Base-by-base conservation (phyloP, 176 grass and related monocot species). In the Cenchrus americanus region DNA sequence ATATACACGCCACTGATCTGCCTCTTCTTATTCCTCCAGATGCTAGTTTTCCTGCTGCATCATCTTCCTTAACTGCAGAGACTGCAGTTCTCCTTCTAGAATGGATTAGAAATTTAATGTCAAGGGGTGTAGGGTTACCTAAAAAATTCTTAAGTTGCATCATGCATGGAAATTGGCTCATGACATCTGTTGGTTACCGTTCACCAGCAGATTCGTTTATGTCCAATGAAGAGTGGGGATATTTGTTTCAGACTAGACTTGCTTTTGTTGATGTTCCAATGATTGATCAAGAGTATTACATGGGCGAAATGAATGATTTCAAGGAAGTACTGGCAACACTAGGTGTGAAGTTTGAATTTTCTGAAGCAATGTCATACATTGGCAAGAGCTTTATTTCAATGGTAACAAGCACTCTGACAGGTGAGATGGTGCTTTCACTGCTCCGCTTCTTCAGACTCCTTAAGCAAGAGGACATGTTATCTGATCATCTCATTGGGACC, bases 371-470 rank as follows among this genome's bases (percentile, higher is more conserved):
- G 49, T 52, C 65, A 30, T 71, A 68, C 19, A 66, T 69, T 9
- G 53, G 61, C 43, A 80, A 86, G 3, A 17, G 44, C 66, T 79
- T 84, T 12, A 42, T 58, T 5, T 83, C 58, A 64, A 61, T 73
- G 13, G 42, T 10, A 43, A 26, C 12, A n/a, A 8, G 41, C 47
- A 78, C 67, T 47, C 52, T 64, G 43, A 81, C 77, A 23, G 51
- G 73, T 13, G 68, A 26, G 73, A 79, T 23, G n/a, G 51, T 94
- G 24, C 13, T 83, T 27, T 84, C 77, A 2, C 69, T 94, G 63
- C 88, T 94, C 71, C 70, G 78, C 40, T 69, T 94, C 53, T 60
- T 94, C 32, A 83, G 71, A 82, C 66, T 83, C 67, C 83, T 90
- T 40, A 19, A 19, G 51, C 54, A 72, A 41, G 67, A 82, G 48